These are phyloP conservation scores for Saprolegnia diclina DNA, from an alignment of 352 stramenopile genomes.

Conservation along the genomic window DNA sequence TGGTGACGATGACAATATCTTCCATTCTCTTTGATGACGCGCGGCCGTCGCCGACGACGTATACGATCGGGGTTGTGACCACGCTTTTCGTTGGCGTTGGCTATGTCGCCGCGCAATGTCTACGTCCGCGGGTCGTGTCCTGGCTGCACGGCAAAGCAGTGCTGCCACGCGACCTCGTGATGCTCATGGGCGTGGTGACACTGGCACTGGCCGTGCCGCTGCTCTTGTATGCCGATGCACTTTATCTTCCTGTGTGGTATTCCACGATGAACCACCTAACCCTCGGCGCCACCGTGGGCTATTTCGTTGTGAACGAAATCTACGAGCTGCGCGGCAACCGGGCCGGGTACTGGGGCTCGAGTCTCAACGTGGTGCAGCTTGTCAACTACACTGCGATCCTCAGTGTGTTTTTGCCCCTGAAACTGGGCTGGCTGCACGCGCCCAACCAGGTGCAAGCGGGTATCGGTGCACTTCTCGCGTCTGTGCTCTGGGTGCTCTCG, in stretches of 20 bases:
- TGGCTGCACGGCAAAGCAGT: too few relatives aligned
- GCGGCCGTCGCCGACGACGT: not conserved
- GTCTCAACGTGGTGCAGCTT: constrained; percentile 1
- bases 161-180: too few relatives aligned
- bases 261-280: not conserved
- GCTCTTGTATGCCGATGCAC: not conserved
- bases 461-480: not conserved
- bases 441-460: not conserved
- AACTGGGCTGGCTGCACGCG: not conserved
- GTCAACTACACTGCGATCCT: not conserved
- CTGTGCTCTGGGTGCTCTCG: constrained; percentile 15
- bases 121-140: not conserved
- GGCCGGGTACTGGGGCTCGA: not conserved
- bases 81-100: not conserved
- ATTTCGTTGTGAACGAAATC: constrained; percentile 9
- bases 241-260: not conserved
- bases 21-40: constrained; percentile 7
- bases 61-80: not conserved
- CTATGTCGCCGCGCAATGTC: not conserved
- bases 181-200: not conserved
- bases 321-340: not conserved
- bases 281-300: not conserved
- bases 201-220: not conserved
- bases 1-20: not conserved
- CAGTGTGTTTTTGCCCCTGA: constrained; percentile 9